Evolutionary conservation across 768 basidiomycete genomes (phyloP).

Genomic region (Termitomyces sp.): DNA sequence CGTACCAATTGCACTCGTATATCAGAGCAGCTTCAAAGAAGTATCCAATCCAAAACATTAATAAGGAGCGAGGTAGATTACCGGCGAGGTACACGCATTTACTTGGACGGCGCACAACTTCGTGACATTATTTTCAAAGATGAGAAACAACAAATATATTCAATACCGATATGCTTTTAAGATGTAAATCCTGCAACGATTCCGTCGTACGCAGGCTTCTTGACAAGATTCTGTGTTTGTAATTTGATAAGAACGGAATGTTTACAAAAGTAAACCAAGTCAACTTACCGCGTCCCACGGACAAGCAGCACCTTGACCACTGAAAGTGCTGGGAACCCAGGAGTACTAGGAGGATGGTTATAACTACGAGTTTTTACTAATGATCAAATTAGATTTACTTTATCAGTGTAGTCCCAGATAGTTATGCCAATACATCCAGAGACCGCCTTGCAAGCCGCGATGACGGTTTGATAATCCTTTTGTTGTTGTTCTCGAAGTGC

Average conservation of each 20-base stretch:
- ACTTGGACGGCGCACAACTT: neutral
- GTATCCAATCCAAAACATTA: neutral
- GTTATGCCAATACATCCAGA: conserved; percentile 37
- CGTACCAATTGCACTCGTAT: neutral
- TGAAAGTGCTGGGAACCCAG: conserved; percentile 34
- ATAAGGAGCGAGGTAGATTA: neutral
- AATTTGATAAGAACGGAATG: conserved; percentile 18
- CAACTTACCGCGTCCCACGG: conserved; percentile 15
- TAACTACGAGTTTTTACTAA: neutral
- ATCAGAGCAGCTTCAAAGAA: neutral
- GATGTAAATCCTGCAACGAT: conserved; percentile 29
- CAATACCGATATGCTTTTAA: neutral
- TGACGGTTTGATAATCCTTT: conserved; percentile 50
- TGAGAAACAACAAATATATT: neutral
- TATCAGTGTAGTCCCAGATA: conserved; percentile 41
- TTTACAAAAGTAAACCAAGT: neutral
- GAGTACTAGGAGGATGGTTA: conserved; percentile 21
- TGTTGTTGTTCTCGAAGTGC: conserved; percentile 48
- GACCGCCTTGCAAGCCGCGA: conserved; percentile 44
- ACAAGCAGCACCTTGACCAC: conserved; percentile 30
- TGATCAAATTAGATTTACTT: conserved; percentile 13
- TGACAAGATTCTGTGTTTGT: conserved; percentile 28
- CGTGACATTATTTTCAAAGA: neutral
- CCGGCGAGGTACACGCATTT: neutral
- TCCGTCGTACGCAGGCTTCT: conserved; percentile 41